These are phyloP conservation scores for Colletotrichum tabaci DNA, from an alignment of 2,329 filamentous ascomycete species.

Conservation along the genomic window DNA sequence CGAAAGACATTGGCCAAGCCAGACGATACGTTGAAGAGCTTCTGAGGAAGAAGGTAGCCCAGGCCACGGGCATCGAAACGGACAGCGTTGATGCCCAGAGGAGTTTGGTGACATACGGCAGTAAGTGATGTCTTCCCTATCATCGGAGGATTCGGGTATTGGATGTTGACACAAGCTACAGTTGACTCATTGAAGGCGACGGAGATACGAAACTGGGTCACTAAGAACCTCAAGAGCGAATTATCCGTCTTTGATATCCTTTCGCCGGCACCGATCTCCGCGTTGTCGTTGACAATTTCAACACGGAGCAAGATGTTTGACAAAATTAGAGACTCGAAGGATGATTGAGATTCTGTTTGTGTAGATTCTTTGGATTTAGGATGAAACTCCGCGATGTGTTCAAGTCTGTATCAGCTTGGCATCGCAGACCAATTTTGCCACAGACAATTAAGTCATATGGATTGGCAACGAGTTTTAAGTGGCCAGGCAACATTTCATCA, in stretches of 20 bases:
- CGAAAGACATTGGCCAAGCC: constrained; percentile 48
- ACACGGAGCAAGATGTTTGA: background rate
- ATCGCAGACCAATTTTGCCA: no score
- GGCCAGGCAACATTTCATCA: rapidly evolving
- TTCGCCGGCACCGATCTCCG: background rate
- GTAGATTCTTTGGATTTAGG: no score
- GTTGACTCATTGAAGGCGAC: constrained; percentile 47
- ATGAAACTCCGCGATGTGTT: no score
- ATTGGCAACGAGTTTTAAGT: no score
- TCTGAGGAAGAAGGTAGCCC: constrained; percentile 52
- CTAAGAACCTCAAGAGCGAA: constrained; percentile 43
- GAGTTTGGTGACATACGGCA: constrained; percentile 42
- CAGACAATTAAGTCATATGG: rapidly evolving
- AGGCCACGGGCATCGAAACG: constrained; percentile 16
- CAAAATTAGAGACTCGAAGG: background rate
- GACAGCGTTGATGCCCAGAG: constrained; percentile 44
- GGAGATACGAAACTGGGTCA: constrained; percentile 47
- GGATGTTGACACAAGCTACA: no score
- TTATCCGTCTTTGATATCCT: constrained; percentile 46
- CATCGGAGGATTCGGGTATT: no score
- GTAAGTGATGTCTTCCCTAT: background rate
- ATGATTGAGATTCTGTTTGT: no score
- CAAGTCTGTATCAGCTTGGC: no score
- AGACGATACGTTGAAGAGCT: constrained; percentile 53
- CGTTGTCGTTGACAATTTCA: background rate